phyloP scores from a whole-genome alignment of 495 filamentous ascomycete species.

The Talaromyces trachyspermus region DNA sequence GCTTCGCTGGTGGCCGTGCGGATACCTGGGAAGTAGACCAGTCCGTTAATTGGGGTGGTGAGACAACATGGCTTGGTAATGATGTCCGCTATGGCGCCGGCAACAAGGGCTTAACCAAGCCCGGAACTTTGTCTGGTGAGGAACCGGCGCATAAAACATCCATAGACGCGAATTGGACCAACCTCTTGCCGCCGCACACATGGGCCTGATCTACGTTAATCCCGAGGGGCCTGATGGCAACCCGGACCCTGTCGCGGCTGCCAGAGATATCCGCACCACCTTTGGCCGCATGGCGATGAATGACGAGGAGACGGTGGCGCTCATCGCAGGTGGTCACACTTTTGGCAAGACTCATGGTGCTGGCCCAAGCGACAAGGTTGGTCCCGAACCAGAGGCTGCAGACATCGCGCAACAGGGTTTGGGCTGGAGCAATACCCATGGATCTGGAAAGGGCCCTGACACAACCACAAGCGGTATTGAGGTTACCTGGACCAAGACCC shows the following conservation, averaged over 20 bases:
- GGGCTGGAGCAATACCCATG: constrained; percentile 55
- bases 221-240: constrained; percentile 65
- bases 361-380: constrained; percentile 48
- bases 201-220: constrained; percentile 74
- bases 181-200: constrained; percentile 57
- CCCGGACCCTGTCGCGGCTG: constrained; percentile 60
- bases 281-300: constrained; percentile 74
- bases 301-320: constrained; percentile 66
- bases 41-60: constrained; percentile 66
- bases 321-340: constrained; percentile 67
- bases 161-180: constrained; percentile 53
- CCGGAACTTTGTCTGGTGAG: constrained; percentile 42
- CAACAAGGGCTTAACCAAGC: constrained; percentile 28
- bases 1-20: constrained; percentile 60
- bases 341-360: constrained; percentile 75
- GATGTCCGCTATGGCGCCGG: constrained; percentile 54
- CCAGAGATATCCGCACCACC: constrained; percentile 59
- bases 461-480: constrained; percentile 67
- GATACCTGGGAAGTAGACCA: constrained; percentile 68
- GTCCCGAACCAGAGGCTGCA: constrained; percentile 56
- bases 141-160: constrained; percentile 43
- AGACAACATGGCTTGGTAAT: constrained; percentile 65
- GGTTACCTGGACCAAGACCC: constrained; percentile 66
- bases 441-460: constrained; percentile 53
- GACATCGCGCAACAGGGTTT: constrained; percentile 55